phyloP scores from a whole-genome alignment of 2,329 filamentous ascomycete genomes.

The Penicillium freii region DNA sequence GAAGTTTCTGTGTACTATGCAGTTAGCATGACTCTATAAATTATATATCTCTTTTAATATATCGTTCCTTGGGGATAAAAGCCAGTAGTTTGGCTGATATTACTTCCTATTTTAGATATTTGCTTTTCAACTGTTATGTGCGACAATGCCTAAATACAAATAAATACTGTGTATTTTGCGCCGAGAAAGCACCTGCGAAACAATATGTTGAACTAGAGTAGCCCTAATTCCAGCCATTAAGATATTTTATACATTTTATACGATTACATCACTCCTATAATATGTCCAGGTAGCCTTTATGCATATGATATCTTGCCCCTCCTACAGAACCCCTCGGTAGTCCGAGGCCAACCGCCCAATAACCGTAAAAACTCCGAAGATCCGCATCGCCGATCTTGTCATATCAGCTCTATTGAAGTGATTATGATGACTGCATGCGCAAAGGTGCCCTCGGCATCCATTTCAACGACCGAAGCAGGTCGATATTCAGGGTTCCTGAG shows the following conservation, averaged over 20 bases:
- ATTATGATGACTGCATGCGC: not conserved
- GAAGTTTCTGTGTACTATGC: not conserved
- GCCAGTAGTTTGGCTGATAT: not conserved
- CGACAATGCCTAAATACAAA: too few species aligned
- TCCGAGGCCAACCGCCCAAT: conserved; percentile 7
- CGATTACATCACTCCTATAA: not conserved
- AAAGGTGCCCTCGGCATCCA: conserved; percentile 8
- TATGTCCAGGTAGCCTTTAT: not conserved
- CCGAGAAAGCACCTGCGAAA: not conserved
- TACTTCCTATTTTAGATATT: not conserved
- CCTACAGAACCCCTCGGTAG: conserved; percentile 16
- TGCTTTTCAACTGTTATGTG: not conserved
- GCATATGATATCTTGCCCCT: not conserved
- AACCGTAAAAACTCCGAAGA: conserved; percentile 24
- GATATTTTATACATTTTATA: not conserved
- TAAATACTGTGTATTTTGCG: not conserved
- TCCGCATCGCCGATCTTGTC: conserved; percentile 3
- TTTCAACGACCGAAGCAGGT: conserved; percentile 9
- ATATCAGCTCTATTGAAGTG: not conserved
- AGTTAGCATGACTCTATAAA: too few species aligned
- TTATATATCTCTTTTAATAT: not conserved
- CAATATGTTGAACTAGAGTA: not conserved
- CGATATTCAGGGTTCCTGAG: not conserved
- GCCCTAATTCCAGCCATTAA: not conserved
- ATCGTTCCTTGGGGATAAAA: too few species aligned